Percentiles rank a stretch among this genome's conserved stretches.
Evolutionary conservation across 768 basidiomycete species (phyloP).

Genomic region (Rhodotorula toruloides): DNA sequence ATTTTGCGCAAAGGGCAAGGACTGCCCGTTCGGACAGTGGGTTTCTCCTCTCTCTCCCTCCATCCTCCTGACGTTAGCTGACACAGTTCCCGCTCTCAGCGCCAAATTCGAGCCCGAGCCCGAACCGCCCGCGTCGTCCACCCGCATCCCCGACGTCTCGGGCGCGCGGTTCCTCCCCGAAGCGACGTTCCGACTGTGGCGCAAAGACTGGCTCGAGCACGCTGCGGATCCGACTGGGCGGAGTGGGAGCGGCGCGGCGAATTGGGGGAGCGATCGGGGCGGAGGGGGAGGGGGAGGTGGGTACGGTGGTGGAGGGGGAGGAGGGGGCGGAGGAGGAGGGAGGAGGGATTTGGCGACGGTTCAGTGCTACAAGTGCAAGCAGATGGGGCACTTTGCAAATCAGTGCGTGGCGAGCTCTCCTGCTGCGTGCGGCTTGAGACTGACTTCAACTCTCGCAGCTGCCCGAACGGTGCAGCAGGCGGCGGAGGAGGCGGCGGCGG

Average conservation of each 20-base stretch:
- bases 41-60: conserved; percentile 68
- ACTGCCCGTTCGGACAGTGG: conserved; percentile 54
- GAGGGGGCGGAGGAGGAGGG: conserved; percentile 48
- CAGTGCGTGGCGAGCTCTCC: background rate
- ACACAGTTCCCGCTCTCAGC: conserved; percentile 40
- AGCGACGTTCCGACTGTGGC: conserved; percentile 36
- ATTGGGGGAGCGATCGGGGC: conserved; percentile 28
- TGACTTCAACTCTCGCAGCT: background rate
- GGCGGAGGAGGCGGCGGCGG: conserved; percentile 1
- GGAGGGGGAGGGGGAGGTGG: conserved; percentile 31
- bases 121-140: conserved; percentile 30
- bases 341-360: background rate
- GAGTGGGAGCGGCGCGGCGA: conserved; percentile 31
- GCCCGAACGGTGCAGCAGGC: conserved; percentile 8
- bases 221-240: conserved; percentile 31
- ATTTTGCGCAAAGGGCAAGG: conserved; percentile 82
- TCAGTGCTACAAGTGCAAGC: conserved; percentile 22
- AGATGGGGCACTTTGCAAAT: background rate
- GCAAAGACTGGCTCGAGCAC: conserved; percentile 36
- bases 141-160: conserved; percentile 38
- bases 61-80: conserved; percentile 55
- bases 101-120: conserved; percentile 45
- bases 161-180: conserved; percentile 39
- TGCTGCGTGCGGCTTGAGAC: too few relatives aligned
- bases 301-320: conserved; percentile 8